Evolutionary conservation across 768 basidiomycete species (phyloP).

Genomic region (Ramaria rubella): DNA sequence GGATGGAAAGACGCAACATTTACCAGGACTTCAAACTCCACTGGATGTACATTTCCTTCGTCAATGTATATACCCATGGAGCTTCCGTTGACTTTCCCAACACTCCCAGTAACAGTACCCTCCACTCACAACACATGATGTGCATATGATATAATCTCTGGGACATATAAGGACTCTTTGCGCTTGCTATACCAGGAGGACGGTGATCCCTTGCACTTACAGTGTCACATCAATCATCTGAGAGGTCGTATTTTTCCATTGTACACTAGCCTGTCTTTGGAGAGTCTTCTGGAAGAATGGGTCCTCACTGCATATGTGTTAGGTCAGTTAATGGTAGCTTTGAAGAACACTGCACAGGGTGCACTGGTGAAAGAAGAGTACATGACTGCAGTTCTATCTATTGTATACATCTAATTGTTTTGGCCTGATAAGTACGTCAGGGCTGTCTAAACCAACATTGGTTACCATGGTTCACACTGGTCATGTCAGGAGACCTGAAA

Average conservation of each 20-base stretch:
- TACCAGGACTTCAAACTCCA: neutral
- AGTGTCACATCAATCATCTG: conserved; percentile 11
- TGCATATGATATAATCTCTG: neutral
- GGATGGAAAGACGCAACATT: neutral
- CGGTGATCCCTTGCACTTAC: conserved; percentile 13
- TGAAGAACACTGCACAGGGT: neutral
- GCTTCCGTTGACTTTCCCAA: neutral
- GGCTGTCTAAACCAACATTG: neutral
- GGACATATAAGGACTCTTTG: neutral
- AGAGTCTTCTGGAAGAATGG: neutral
- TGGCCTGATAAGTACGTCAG: neutral
- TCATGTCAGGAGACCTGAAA: conserved; percentile 14
- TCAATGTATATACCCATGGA: neutral
- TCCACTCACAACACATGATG: neutral
- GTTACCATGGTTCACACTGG: conserved; percentile 6
- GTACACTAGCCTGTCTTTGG: neutral
- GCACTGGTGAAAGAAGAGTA: neutral
- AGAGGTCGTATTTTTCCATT: conserved; percentile 7
- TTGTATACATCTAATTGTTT: neutral
- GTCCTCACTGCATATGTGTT: neutral
- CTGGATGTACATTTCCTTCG: no score
- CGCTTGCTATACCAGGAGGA: conserved; percentile 12
- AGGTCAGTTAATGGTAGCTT: neutral
- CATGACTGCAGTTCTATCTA: neutral
- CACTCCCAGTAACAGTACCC: neutral